Evolutionary conservation across 139 green algal genomes (phyloP).

Genomic region (Yamagishiella unicocca): DNA sequence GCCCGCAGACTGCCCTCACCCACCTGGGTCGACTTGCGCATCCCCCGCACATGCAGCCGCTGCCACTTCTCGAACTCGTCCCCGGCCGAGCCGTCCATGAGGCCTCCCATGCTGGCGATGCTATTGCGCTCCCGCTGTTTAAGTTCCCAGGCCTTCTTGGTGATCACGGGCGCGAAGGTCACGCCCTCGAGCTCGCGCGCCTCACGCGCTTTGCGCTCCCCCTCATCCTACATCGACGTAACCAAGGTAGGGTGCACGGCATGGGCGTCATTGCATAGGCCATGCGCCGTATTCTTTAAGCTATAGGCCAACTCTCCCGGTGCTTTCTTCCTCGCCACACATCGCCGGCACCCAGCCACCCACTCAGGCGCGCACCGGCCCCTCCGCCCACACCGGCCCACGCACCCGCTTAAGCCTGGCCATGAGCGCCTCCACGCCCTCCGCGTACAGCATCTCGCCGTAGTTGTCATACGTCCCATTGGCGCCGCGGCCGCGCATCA

Average conservation of each 20-base stretch:
- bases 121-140: conserved; percentile 61
- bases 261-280: too few species aligned
- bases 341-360: too few species aligned
- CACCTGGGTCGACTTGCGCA: conserved; percentile 35
- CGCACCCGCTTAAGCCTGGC: conserved; percentile 53
- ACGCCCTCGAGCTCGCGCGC: conserved; percentile 60
- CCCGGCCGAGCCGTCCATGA: conserved; percentile 47
- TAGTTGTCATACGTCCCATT: conserved; percentile 80
- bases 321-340: too few species aligned
- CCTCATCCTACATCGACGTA: conserved; percentile 61
- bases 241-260: too few species aligned
- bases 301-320: too few species aligned
- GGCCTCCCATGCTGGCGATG: not conserved
- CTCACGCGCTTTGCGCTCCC: conserved; percentile 48
- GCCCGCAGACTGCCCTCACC: too few species aligned
- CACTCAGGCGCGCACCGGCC: too few species aligned
- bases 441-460: conserved; percentile 87
- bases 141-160: conserved; percentile 48
- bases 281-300: too few species aligned
- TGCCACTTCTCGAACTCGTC: conserved; percentile 35
- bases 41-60: conserved; percentile 30
- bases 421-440: conserved; percentile 72
- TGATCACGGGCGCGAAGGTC: conserved; percentile 69
- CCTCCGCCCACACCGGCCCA: too few species aligned
- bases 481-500: conserved; percentile 72